phyloP scores from a whole-genome alignment of 768 basidiomycete species.

The Scleroderma bovista region DNA sequence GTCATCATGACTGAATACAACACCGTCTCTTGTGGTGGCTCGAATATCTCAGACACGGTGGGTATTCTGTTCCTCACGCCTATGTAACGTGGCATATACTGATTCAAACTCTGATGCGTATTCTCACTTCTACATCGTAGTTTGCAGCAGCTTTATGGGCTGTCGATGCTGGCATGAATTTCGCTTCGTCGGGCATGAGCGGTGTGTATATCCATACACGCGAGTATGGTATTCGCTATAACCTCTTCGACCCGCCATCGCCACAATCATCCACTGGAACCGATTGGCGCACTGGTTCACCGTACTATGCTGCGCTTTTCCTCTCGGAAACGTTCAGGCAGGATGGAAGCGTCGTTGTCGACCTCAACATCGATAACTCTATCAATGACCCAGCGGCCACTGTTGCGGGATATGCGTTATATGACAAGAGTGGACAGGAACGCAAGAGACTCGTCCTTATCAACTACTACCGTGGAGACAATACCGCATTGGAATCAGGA shows the following conservation, averaged over 20 bases:
- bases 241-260: slow-evolving; percentile 35
- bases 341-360: slow-evolving; percentile 27
- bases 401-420: slow-evolving; percentile 31
- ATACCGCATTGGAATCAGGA: background rate
- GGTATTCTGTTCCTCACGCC: slow-evolving; percentile 1
- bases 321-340: slow-evolving; percentile 26
- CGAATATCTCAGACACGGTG: slow-evolving; percentile 31
- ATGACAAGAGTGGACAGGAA: slow-evolving; percentile 15
- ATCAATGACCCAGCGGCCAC: slow-evolving; percentile 18
- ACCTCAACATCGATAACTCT: slow-evolving; percentile 30
- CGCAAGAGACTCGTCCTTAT: slow-evolving; percentile 24
- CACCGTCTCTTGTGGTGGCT: slow-evolving; percentile 34
- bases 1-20: slow-evolving; percentile 34
- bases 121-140: slow-evolving; percentile 10
- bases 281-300: slow-evolving; percentile 30
- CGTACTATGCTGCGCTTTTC: slow-evolving; percentile 33
- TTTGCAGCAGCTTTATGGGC: slow-evolving; percentile 34
- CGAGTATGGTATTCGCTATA: slow-evolving; percentile 31
- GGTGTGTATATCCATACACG: slow-evolving; percentile 34
- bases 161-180: slow-evolving; percentile 31
- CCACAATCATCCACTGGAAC: slow-evolving; percentile 19
- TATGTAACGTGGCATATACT: too few relatives aligned
- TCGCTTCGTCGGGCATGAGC: slow-evolving; percentile 27
- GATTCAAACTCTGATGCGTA: too few relatives aligned
- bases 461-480: slow-evolving; percentile 22